A percentile compares a stretch with the other conserved stretches of the same genome.
phyloP scores from a whole-genome alignment of 768 basidiomycete species.

The Hebeloma cylindrosporum region DNA sequence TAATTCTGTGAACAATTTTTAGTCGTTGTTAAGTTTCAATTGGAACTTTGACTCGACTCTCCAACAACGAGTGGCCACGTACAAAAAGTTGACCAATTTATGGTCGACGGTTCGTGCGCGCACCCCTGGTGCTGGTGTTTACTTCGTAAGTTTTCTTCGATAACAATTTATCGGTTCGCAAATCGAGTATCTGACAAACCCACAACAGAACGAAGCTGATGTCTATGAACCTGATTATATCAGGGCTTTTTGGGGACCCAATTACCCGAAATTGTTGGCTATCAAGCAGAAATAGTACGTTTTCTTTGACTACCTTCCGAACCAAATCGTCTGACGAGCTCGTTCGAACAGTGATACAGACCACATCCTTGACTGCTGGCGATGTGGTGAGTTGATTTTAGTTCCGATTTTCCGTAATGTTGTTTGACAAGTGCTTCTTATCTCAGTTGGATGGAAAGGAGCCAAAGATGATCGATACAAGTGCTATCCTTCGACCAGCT shows the following conservation, averaged over 20 bases:
- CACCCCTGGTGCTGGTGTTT: slow-evolving; percentile 16
- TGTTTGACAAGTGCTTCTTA: not conserved
- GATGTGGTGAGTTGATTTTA: slow-evolving; percentile 11
- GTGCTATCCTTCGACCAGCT: no score
- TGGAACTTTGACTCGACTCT: slow-evolving; percentile 21
- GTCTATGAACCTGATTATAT: slow-evolving; percentile 18
- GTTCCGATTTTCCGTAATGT: not conserved
- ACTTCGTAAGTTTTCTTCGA: slow-evolving; percentile 11
- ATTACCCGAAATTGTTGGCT: slow-evolving; percentile 11
- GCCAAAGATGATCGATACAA: slow-evolving; percentile 13
- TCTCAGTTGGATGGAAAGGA: slow-evolving; percentile 20
- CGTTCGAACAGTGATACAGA: slow-evolving; percentile 14
- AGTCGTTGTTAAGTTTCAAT: slow-evolving; percentile 17
- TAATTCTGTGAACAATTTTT: not conserved
- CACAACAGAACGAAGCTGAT: slow-evolving; percentile 19
- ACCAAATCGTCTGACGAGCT: not conserved
- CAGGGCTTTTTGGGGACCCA: slow-evolving; percentile 17
- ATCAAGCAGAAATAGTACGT: slow-evolving; percentile 22
- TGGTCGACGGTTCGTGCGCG: slow-evolving; percentile 16
- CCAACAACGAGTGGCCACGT: slow-evolving; percentile 9
- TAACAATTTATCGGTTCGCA: no score
- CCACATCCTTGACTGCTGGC: slow-evolving; percentile 21
- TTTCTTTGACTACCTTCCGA: not conserved
- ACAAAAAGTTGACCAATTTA: slow-evolving; percentile 15
- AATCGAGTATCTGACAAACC: not conserved